Conservation (phyloP, 169 alveolate genomes). For the Cryptosporidium muris region DNA sequence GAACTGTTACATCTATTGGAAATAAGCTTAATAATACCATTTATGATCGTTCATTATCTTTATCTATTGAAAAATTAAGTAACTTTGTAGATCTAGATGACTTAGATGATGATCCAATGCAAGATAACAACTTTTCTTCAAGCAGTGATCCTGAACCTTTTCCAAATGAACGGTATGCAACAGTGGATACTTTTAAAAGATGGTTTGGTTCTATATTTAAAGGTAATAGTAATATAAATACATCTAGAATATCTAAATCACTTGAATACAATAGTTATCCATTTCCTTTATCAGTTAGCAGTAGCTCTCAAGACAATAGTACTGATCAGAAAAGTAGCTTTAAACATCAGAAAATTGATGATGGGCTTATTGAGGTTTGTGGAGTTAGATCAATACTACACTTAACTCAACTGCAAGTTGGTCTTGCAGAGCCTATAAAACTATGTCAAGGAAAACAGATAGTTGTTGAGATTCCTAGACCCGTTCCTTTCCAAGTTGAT, state of each 20-base stretch:
- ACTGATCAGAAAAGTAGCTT: constrained; percentile 8
- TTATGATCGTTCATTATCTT: constrained; percentile 55
- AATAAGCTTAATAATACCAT: constrained; percentile 1
- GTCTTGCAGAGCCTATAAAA: constrained; percentile 75
- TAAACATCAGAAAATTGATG: constrained; percentile 76
- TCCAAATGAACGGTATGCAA: constrained; percentile 11
- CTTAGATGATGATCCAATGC: no score
- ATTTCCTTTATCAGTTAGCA: no score
- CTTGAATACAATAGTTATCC: background rate
- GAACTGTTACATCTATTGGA: constrained; percentile 17
- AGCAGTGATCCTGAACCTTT: background rate
- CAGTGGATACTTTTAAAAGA: background rate
- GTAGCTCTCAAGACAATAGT: background rate
- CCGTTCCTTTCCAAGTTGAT: constrained; percentile 76
- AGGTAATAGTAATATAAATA: constrained; percentile 20
- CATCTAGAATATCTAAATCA: constrained; percentile 26
- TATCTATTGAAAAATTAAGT: constrained; percentile 17
- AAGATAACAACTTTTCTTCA: no score
- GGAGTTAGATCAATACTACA: constrained; percentile 80
- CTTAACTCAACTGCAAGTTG: constrained; percentile 80
- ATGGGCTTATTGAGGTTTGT: constrained; percentile 79
- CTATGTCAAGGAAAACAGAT: constrained; percentile 75
- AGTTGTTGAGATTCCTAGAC: constrained; percentile 65
- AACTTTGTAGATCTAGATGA: background rate
- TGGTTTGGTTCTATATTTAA: background rate